A percentile compares a stretch with the other conserved stretches of the same genome.
Evolutionary conservation across 148 eudicot genomes (phyloP).

Genomic region (Amaranthus hypochondriacus): DNA sequence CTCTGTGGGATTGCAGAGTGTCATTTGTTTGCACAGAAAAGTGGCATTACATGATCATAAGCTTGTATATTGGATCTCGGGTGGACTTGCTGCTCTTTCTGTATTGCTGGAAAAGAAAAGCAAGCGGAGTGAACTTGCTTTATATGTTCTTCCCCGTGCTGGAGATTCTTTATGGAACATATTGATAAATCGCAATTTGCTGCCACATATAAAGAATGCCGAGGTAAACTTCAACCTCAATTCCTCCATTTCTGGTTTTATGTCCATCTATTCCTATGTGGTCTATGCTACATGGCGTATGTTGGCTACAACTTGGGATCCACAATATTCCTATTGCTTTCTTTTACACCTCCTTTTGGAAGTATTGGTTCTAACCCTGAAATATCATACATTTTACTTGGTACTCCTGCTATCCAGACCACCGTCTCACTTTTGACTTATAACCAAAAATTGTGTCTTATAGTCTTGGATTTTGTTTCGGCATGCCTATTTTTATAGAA

Average conservation of each 20-base stretch:
- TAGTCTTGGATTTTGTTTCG: neutral
- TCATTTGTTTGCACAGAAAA: slow-evolving; percentile 89
- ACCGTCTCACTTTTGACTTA: neutral
- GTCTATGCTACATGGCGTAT: neutral
- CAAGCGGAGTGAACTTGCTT: slow-evolving; percentile 85
- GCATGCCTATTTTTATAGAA: neutral
- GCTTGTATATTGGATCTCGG: slow-evolving; percentile 93
- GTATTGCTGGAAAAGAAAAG: slow-evolving; percentile 85
- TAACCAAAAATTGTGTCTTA: neutral
- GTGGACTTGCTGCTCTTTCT: slow-evolving; percentile 84
- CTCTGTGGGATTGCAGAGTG: slow-evolving; percentile 44
- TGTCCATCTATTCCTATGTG: neutral
- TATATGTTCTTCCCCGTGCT: slow-evolving; percentile 96
- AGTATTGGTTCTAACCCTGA: neutral
- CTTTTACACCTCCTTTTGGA: no score
- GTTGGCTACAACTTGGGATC: neutral
- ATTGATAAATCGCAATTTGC: slow-evolving; percentile 75
- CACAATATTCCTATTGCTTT: neutral
- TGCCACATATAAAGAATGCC: slow-evolving; percentile 77
- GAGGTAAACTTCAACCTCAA: slow-evolving; percentile 54
- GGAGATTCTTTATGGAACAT: slow-evolving; percentile 93
- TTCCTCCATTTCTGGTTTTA: neutral
- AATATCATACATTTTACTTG: neutral
- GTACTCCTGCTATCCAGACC: neutral
- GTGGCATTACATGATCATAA: slow-evolving; percentile 90